Base-by-base conservation (phyloP, 129 eudicot genomes). In the Flaveria brownii region DNA sequence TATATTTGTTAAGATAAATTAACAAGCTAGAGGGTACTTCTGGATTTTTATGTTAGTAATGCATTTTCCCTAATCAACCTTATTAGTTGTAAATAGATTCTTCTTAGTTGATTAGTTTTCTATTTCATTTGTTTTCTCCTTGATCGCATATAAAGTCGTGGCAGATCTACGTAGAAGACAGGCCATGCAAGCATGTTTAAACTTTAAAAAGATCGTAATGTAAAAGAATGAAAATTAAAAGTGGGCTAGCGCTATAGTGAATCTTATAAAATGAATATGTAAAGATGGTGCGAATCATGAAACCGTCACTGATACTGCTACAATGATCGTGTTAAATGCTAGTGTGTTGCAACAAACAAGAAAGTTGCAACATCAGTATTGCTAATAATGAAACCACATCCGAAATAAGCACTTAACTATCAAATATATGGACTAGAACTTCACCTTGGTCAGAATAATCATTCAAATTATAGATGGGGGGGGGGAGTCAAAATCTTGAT, bases 51-150 rank as follows among this genome's bases (percentile, higher is more conserved):
- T 49, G 15, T 45, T 26, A n/a, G 22, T 17, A 13, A 30, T 17
- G 25, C 28, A 5, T 46, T 54, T 15, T 78, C 71, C 25, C 16
- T 69, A 46, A 45, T 70, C 26, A 15, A 36, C 25, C 36, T 30
- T 2, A 4, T 26, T 25, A 39, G 28, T 41, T 55, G 36, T 57
- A 46, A 3, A 22, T 45, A n/a, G 5, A 71, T 57, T 49, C 55
- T 9, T 33, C 14, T 72, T 78, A 17, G 66, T 59, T 42, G 12
- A 11, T 70, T 77, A 15, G 46, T 42, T 43, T 42, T 77, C 7
- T 9, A 30, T 10, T 9, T 42, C 45, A 26, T 56, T 57, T 56
- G 36, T 22, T 45, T 78, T 14, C 30, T 42, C 36, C 30, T 66
- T 41, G 23, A 13, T 20, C 25, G 9, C 33, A 22, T 39, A 17